Evolutionary conservation across 108 stramenopile genomes (phyloP).

Genomic region (Fistulifera pelliculosa): DNA sequence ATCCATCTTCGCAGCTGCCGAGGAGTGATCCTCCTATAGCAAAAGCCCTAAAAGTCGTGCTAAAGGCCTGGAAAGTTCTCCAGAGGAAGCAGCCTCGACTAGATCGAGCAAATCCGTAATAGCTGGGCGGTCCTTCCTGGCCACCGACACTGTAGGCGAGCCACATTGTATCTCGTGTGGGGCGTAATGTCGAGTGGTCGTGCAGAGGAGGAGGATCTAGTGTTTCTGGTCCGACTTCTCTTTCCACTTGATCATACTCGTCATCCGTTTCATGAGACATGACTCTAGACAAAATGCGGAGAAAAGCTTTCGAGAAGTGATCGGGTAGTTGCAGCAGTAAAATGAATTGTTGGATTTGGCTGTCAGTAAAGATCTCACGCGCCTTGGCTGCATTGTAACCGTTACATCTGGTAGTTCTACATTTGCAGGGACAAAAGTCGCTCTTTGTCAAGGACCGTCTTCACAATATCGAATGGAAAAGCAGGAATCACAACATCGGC

Average conservation of each 20-base stretch:
- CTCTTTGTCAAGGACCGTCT: too few species aligned
- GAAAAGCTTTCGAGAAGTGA: conserved; percentile 39
- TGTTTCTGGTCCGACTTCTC: background rate
- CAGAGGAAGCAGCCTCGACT: background rate
- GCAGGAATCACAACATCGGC: too few species aligned
- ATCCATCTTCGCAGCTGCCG: background rate
- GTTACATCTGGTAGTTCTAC: too few species aligned
- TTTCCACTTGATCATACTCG: conserved; percentile 32
- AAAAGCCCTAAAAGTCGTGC: background rate
- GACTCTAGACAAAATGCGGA: conserved; percentile 54
- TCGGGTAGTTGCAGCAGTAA: conserved; percentile 30
- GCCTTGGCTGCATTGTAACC: too few species aligned
- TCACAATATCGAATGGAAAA: too few species aligned
- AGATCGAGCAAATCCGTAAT: background rate
- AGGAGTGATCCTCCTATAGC: background rate
- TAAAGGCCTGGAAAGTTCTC: background rate
- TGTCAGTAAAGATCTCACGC: too few species aligned
- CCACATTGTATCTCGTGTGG: conserved; percentile 1
- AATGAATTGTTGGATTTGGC: conserved; percentile 12
- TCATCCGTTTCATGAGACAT: conserved; percentile 42
- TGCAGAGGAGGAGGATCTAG: background rate
- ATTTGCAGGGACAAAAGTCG: too few species aligned
- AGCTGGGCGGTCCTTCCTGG: background rate
- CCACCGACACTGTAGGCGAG: background rate
- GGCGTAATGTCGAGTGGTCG: background rate